Evolutionary conservation across 345 rosid species (phyloP).

Genomic region (Hibiscus mutabilis): DNA sequence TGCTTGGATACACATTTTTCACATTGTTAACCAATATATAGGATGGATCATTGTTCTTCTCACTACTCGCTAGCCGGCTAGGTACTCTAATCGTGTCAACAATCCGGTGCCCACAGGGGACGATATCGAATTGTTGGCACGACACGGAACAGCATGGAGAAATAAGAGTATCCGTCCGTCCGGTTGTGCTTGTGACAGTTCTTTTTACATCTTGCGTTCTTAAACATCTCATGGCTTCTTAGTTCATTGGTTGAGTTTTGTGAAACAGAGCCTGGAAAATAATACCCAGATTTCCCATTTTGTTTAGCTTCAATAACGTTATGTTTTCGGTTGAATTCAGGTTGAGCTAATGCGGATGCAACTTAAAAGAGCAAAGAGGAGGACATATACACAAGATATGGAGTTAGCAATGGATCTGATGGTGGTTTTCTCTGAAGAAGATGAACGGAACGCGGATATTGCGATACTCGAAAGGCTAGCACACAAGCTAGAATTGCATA

Average conservation of each 20-base stretch:
- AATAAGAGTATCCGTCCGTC: not conserved
- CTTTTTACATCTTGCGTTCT: not conserved
- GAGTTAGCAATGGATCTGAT: conserved; percentile 64
- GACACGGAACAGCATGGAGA: not conserved
- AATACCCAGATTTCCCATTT: not conserved
- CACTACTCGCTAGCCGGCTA: not conserved
- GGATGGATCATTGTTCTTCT: not conserved
- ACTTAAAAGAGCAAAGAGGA: conserved; percentile 42
- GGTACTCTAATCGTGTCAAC: not conserved
- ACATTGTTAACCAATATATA: not conserved
- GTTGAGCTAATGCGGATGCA: conserved; percentile 53
- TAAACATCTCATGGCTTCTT: not conserved
- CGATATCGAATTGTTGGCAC: not conserved
- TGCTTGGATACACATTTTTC: not conserved
- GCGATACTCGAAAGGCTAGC: conserved; percentile 54
- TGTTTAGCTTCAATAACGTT: conserved; percentile 3
- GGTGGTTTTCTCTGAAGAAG: conserved; percentile 42
- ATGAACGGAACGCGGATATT: conserved; percentile 46
- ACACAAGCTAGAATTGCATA: conserved; percentile 41
- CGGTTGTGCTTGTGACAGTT: not conserved
- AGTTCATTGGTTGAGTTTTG: not conserved
- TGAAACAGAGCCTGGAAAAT: not conserved
- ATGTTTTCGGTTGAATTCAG: conserved; percentile 21
- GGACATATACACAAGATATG: conserved; percentile 55
- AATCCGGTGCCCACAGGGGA: not conserved